Evolutionary conservation across 2,329 filamentous ascomycete species (phyloP), one percentile per base, ranked within the genome.

Genomic region (Exophiala aquamarina): DNA sequence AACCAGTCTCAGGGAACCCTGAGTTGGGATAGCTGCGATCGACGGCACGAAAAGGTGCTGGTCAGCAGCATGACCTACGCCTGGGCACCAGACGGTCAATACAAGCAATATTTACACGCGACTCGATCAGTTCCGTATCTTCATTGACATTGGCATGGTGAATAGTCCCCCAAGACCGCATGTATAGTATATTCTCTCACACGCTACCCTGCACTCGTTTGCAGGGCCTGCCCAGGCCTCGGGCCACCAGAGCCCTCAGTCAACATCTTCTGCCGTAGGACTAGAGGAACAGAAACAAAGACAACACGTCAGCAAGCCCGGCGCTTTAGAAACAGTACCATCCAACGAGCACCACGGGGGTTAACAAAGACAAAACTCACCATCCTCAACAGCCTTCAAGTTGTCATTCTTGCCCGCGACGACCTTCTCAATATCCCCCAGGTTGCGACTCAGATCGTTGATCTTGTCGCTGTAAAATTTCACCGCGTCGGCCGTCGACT

Each of bases 301-400:
- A 9, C n/a, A n/a, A n/a, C n/a, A n/a, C n/a, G n/a, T n/a, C n/a
- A n/a, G n/a, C n/a, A n/a, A n/a, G n/a, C n/a, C n/a, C n/a, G n/a
- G n/a, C n/a, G n/a, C n/a, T n/a, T n/a, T n/a, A 26, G 11, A 6
- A 26, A 6, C 23, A 26, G 23, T 11, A 26, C 6, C 23, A 6
- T 26, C 23, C 23, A 26, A 26, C 6, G 23, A 13, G 35, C 18
- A 38, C 10, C 2, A 6, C 31, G 14, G 23, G 20, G 9, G 31
- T 36, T 15, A 18, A n/a, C 10, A 19, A 32, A 20, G 13, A 17
- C 19, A n/a, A 44, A 54, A 65, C 70, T 68, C 72, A 85, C 88
- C 88, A 72, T 97, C 92, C 72, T 98, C 93, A 17, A 97, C 84
- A 29, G 93, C 77, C 47, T 87, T 82, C 54, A 95, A 71, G 65